Evolutionary conservation across 257 asterid species (phyloP), one percentile per base, ranked within the genome.

Genomic region (Catharanthus roseus): DNA sequence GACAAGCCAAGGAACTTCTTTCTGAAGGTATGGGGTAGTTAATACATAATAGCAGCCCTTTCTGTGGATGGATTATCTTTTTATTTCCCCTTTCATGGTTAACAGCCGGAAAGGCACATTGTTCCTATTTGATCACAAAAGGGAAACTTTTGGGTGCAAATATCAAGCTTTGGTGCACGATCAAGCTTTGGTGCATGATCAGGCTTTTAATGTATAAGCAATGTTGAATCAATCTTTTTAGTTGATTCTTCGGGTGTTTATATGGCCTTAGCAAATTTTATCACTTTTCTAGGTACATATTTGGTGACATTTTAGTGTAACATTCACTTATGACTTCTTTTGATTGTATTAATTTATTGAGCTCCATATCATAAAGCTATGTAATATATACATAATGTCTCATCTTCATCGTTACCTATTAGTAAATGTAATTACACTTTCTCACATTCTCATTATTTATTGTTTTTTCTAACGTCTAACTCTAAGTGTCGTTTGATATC

Each of bases 101-200:
- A 29, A 19, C 6, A 6, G 31, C 19, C 21, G 60, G 1, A 21
- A 41, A 18, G 45, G 31, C 34, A 21, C 36, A 23, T 31, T 1
- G 28, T 38, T n/a, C 71, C 47, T n/a, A 2, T 15, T 38, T 45
- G 9, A 33, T 8, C n/a, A 10, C 45, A 19, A 58, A 31, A 28
- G 3, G 12, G 50, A 60, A 45, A 45, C 42, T 58, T 44, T 41
- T 16, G 44, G 54, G 23, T 68, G 75, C 61, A 42, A 12, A 60
- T 60, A 33, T 42, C 61, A 65, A 69, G 56, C 24, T 11, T 51
- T 65, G 67, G 67, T 62, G 67, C 28, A 39, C 26, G 45, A 12
- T 68, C 62, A 44, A 57, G 58, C 65, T 53, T 55, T 54, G n/a
- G n/a, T n/a, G n/a, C n/a, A n/a, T n/a, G n/a, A n/a, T 3, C 45